phyloP scores from a whole-genome alignment of 352 stramenopile species.

The Phytophthora litchii region DNA sequence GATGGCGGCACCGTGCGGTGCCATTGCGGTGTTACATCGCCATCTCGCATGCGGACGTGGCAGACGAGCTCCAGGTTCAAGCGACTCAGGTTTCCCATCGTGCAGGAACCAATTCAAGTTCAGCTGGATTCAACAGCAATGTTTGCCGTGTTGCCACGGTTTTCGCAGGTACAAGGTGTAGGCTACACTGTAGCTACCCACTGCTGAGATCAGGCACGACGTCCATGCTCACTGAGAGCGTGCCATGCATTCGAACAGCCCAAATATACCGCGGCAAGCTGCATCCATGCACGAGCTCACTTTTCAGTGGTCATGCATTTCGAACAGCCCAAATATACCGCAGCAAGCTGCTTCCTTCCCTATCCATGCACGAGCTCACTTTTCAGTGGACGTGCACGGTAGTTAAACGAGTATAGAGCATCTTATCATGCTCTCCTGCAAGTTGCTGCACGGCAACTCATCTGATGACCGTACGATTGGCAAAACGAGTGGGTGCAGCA shows the following conservation, averaged over 20 bases:
- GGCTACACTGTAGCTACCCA: background rate
- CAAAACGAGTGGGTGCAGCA: background rate
- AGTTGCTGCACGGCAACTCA: background rate
- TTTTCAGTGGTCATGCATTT: background rate
- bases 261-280: constrained; percentile 2
- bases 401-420: background rate
- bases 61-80: constrained; percentile 19
- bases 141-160: constrained; percentile 5
- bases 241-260: constrained; percentile 2
- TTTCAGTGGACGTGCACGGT: no score
- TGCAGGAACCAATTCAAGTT: constrained; percentile 20
- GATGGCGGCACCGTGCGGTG: constrained; percentile 11
- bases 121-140: constrained; percentile 16
- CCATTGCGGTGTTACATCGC: constrained; percentile 2
- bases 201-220: constrained; percentile 2
- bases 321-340: constrained; percentile 4
- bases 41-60: constrained; percentile 20
- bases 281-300: constrained; percentile 5
- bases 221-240: background rate
- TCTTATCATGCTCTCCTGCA: background rate
- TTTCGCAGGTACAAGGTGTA: background rate
- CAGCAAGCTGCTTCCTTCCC: constrained; percentile 3
- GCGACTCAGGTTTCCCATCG: constrained; percentile 10
- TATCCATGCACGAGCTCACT: constrained; percentile 2
- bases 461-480: background rate